Evolutionary conservation across 2,329 filamentous ascomycete species (phyloP).

Genomic region (Paraphoma chrysanthemicola): DNA sequence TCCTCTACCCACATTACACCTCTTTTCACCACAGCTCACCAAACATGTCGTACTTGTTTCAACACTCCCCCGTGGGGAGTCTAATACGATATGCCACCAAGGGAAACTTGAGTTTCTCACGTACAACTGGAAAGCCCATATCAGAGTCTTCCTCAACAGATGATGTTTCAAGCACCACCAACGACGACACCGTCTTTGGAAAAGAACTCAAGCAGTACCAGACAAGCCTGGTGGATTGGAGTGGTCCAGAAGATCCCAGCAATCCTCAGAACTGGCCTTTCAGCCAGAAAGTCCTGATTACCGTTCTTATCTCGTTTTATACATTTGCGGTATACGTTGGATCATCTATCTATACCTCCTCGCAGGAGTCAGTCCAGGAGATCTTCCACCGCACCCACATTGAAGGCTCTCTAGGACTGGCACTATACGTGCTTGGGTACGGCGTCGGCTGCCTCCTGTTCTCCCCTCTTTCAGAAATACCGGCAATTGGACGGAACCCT

Average conservation of each 20-base stretch:
- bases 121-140: constrained; percentile 16
- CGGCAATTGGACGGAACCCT: constrained; percentile 69
- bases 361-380: constrained; percentile 53
- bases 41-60: constrained; percentile 30
- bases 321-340: constrained; percentile 66
- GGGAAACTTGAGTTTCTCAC: constrained; percentile 28
- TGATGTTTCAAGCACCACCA: constrained; percentile 14
- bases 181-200: constrained; percentile 17
- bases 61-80: constrained; percentile 26
- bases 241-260: constrained; percentile 41
- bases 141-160: constrained; percentile 27
- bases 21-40: not conserved
- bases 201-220: constrained; percentile 27
- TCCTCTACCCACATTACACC: not conserved
- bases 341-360: constrained; percentile 58
- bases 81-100: constrained; percentile 24
- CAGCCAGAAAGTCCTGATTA: constrained; percentile 17
- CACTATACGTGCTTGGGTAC: constrained; percentile 67
- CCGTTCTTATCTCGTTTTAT: constrained; percentile 54
- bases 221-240: constrained; percentile 49
- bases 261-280: constrained; percentile 45
- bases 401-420: constrained; percentile 63
- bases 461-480: constrained; percentile 71
- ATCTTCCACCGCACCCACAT: constrained; percentile 60
- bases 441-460: constrained; percentile 70